A percentile compares a stretch with the other conserved stretches of the same genome.
Evolutionary conservation across 164 flowering plant species (phyloP).

Genomic region (Akebia trifoliata): DNA sequence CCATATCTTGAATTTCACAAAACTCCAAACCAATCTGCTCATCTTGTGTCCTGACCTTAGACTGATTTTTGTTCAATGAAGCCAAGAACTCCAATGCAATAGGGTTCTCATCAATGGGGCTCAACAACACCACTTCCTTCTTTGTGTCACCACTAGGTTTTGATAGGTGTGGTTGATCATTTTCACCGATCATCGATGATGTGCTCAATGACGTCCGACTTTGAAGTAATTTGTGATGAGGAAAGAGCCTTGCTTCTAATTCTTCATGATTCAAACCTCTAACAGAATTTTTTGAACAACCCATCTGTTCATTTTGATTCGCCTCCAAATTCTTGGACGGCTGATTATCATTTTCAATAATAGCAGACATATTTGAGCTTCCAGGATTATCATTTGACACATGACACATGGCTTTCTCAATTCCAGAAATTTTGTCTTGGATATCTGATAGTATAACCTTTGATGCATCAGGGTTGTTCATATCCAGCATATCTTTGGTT

Average conservation of each 20-base stretch:
- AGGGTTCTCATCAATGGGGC: conserved; percentile 48
- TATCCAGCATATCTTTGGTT: conserved; percentile 88
- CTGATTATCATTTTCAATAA: conserved; percentile 12
- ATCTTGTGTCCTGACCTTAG: conserved; percentile 13
- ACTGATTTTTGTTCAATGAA: conserved; percentile 34
- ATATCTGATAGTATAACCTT: conserved; percentile 75
- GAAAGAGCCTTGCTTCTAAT: conserved; percentile 79
- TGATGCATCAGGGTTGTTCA: conserved; percentile 71
- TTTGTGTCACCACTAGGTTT: conserved; percentile 19
- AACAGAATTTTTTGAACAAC: conserved; percentile 22
- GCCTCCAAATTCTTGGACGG: conserved; percentile 12
- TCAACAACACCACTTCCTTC: conserved; percentile 26
- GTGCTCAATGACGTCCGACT: conserved; percentile 32
- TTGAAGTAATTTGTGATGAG: conserved; percentile 78
- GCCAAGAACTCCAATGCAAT: conserved; percentile 69
- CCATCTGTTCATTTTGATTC: conserved; percentile 12
- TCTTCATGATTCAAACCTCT: conserved; percentile 57
- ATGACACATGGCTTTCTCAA: conserved; percentile 78
- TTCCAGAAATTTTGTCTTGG: conserved; percentile 82
- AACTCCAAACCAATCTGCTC: conserved; percentile 16
- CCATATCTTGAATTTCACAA: conserved; percentile 50
- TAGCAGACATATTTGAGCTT: conserved; percentile 15
- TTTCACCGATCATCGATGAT: conserved; percentile 25
- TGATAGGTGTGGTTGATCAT: background rate
- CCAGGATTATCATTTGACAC: conserved; percentile 30